A percentile compares a stretch with the other conserved stretches of the same genome.
Evolutionary conservation across 2,329 filamentous ascomycete species (phyloP).

Genomic region (Chalaropsis thielavioides): DNA sequence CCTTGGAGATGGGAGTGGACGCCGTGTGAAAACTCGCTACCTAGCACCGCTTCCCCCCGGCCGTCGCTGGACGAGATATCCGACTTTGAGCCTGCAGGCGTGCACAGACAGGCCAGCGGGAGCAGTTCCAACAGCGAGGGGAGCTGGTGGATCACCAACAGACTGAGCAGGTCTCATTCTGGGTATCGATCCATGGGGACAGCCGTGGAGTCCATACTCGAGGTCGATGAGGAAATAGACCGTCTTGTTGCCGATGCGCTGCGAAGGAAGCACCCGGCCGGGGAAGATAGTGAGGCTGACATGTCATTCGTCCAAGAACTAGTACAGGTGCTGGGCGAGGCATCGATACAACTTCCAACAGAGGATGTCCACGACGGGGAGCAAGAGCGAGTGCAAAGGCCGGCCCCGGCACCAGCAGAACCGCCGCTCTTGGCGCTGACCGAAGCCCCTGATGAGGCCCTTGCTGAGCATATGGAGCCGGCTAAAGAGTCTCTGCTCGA

Average conservation of each 20-base stretch:
- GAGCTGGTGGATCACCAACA: neutral
- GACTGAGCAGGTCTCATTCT: constrained; percentile 1
- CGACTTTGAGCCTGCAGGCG: neutral
- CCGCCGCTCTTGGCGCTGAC: neutral
- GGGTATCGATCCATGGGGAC: neutral
- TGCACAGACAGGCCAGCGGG: neutral
- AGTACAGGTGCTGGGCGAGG: neutral
- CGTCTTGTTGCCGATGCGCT: neutral
- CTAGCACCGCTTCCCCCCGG: neutral
- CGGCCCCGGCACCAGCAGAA: neutral
- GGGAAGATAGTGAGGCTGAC: neutral
- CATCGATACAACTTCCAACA: neutral
- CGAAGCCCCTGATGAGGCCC: neutral
- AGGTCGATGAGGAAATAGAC: constrained; percentile 1
- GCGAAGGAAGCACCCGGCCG: neutral
- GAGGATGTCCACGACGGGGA: too few species aligned
- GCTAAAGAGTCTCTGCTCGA: neutral
- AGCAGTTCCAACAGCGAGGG: neutral
- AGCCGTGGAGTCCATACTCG: neutral
- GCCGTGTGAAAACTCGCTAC: neutral
- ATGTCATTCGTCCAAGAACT: neutral
- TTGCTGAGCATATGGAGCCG: neutral
- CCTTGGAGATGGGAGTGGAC: neutral
- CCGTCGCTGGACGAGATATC: neutral
- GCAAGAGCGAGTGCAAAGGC: too few species aligned